Conservation (phyloP, 73 alveolate species). For the Paramecium sonneborni region DNA sequence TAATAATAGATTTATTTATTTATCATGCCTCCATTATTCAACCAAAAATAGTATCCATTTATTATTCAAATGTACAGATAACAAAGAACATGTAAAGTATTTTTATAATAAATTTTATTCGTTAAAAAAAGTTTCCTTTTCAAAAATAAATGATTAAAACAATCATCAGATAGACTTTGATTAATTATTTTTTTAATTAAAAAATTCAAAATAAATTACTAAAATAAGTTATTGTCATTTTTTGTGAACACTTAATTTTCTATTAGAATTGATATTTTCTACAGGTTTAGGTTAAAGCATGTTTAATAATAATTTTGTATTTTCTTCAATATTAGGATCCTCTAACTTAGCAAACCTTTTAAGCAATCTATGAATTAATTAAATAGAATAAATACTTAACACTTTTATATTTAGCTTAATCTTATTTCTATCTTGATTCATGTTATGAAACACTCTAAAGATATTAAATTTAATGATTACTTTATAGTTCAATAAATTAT, state of each 20-base stretch:
- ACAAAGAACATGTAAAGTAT: no score
- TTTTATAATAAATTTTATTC: no score
- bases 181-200: not conserved
- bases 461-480: not conserved
- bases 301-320: not conserved
- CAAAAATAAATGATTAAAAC: no score
- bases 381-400: not conserved
- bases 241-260: constrained; percentile 3
- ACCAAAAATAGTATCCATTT: constrained; percentile 2
- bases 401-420: constrained; percentile 42
- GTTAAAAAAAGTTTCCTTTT: no score
- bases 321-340: not conserved
- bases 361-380: not conserved
- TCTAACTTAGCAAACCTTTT: not conserved
- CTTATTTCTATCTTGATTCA: not conserved
- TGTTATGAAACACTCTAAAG: constrained; percentile 11
- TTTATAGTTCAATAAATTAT: constrained; percentile 3
- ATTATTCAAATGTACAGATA: not conserved
- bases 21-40: constrained; percentile 4
- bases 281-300: constrained; percentile 28
- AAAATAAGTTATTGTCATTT: not conserved
- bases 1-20: not conserved
- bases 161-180: not conserved
- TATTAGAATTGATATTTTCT: not conserved
- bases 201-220: not conserved